These are phyloP conservation scores for Juglanconis juglandina DNA, from an alignment of 2,329 filamentous ascomycete species.

Conservation along the genomic window DNA sequence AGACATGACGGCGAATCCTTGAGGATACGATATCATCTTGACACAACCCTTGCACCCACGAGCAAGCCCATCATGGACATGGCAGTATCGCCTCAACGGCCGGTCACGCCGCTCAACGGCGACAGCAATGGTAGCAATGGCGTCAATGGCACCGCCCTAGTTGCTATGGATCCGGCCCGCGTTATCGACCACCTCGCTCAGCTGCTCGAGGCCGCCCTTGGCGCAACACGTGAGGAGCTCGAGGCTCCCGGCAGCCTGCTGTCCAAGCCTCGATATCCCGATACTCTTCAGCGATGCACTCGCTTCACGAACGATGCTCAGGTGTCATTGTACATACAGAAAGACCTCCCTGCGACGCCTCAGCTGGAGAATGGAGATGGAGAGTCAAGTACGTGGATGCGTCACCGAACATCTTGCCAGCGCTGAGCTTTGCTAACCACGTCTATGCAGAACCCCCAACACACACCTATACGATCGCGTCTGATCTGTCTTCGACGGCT, in stretches of 20 bases:
- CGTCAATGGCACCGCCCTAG: constrained; percentile 43
- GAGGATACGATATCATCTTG: neutral
- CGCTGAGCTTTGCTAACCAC: constrained; percentile 24
- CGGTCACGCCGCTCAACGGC: constrained; percentile 45
- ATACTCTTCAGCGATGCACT: constrained; percentile 82
- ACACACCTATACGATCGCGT: constrained; percentile 76
- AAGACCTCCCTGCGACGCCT: constrained; percentile 63
- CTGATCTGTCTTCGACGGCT: constrained; percentile 74
- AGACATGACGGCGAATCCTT: constrained; percentile 17
- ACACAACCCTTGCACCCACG: constrained; percentile 1
- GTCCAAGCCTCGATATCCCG: constrained; percentile 65
- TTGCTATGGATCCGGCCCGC: constrained; percentile 62
- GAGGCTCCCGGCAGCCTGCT: constrained; percentile 79
- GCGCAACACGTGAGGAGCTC: constrained; percentile 73
- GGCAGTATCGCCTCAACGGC: constrained; percentile 44
- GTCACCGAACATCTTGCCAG: neutral
- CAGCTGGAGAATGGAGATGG: constrained; percentile 47
- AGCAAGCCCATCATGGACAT: constrained; percentile 44
- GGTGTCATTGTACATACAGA: constrained; percentile 85
- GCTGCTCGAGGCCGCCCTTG: constrained; percentile 70
- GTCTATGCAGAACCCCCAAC: constrained; percentile 37
- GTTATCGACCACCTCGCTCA: constrained; percentile 70
- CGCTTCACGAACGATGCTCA: constrained; percentile 88
- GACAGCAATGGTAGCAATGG: constrained; percentile 31
- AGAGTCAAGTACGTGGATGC: constrained; percentile 38